phyloP scores from a whole-genome alignment of 257 asterid genomes.

The Forsythia suspensa region DNA sequence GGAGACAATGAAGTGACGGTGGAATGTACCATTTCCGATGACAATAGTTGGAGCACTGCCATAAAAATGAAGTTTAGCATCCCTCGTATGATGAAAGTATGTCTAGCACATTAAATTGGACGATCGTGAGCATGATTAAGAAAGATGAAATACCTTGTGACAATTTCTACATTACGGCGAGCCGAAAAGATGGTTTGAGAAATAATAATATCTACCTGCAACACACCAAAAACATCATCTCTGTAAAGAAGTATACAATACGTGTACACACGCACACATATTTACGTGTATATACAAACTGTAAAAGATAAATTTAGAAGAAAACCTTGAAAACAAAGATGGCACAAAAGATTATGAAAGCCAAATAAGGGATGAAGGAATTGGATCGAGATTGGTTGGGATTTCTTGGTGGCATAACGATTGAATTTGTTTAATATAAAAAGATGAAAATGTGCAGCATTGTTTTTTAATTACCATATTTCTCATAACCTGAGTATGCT shows the following conservation, averaged over 20 bases:
- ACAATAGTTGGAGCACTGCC: slow-evolving; percentile 24
- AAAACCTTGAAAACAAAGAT: slow-evolving; percentile 81
- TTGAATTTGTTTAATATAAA: slow-evolving; percentile 15
- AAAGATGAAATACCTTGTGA: slow-evolving; percentile 25
- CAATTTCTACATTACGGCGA: slow-evolving; percentile 32
- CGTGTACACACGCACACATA: neutral
- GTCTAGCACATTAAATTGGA: neutral
- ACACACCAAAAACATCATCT: neutral
- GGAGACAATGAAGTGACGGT: slow-evolving; percentile 47
- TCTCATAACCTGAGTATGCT: slow-evolving; percentile 1
- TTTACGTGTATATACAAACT: neutral
- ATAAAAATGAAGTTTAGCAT: neutral
- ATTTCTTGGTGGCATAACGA: slow-evolving; percentile 24
- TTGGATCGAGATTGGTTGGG: slow-evolving; percentile 47
- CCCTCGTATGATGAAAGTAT: neutral
- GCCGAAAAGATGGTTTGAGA: slow-evolving; percentile 52
- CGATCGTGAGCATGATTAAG: neutral
- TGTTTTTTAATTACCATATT: slow-evolving; percentile 11
- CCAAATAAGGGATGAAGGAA: slow-evolving; percentile 60
- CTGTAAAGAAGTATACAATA: neutral
- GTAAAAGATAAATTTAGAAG: neutral
- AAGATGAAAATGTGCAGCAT: slow-evolving; percentile 11
- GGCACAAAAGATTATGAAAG: slow-evolving; percentile 64
- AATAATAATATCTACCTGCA: slow-evolving; percentile 68
- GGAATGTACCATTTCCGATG: slow-evolving; percentile 54